Evolutionary conservation across 768 basidiomycete genomes (phyloP).

Genomic region (Mycena maculata): DNA sequence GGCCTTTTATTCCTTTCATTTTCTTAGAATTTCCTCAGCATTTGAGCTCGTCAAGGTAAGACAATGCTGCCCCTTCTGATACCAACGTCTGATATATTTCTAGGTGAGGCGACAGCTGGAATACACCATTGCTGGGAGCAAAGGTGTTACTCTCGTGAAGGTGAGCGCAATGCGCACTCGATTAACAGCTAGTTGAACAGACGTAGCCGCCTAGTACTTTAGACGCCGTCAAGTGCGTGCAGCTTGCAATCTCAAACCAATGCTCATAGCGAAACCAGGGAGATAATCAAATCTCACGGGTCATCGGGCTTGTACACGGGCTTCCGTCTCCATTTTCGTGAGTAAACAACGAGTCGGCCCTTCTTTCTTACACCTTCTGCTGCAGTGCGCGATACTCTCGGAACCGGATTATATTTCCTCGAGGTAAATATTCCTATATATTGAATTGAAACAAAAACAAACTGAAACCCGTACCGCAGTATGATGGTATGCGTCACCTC

Average conservation of each 20-base stretch:
- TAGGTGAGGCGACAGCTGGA: constrained; percentile 93
- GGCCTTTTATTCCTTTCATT: not conserved
- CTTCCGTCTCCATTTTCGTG: constrained; percentile 87
- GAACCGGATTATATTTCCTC: constrained; percentile 92
- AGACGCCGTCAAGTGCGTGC: constrained; percentile 65
- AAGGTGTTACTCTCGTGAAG: constrained; percentile 75
- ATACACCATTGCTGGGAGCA: constrained; percentile 87
- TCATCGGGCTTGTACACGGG: constrained; percentile 82
- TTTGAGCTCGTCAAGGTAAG: constrained; percentile 96
- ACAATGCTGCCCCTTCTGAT: constrained; percentile 1
- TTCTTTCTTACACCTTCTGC: constrained; percentile 8
- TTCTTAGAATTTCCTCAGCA: constrained; percentile 53
- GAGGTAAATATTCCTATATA: constrained; percentile 50
- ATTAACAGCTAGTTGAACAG: not conserved
- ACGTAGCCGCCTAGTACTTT: constrained; percentile 74
- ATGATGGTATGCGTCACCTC: constrained; percentile 90
- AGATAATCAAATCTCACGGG: constrained; percentile 77
- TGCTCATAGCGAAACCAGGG: constrained; percentile 51
- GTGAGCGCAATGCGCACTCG: not conserved
- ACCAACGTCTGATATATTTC: constrained; percentile 12
- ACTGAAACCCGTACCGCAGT: constrained; percentile 42
- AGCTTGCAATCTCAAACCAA: not conserved
- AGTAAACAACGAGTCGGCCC: constrained; percentile 37
- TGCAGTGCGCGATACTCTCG: constrained; percentile 87
- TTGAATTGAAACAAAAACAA: not conserved